A percentile compares a stretch with the other conserved stretches of the same genome.
These are phyloP conservation scores for Elsinoe ampelina DNA, from an alignment of 2,329 filamentous ascomycete species.

Conservation along the genomic window DNA sequence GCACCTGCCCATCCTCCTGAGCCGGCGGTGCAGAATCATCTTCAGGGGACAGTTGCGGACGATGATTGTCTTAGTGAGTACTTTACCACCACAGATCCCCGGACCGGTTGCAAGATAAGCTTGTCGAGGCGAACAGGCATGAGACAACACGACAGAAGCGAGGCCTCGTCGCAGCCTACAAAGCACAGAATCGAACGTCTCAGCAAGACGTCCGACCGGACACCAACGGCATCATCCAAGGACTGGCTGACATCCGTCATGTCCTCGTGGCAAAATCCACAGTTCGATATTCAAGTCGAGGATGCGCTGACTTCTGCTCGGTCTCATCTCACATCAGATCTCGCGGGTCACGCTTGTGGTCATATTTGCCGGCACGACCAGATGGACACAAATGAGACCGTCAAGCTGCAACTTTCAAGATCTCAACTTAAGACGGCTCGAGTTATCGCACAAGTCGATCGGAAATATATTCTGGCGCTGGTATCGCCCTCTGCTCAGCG, in stretches of 20 bases:
- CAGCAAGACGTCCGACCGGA: too few species aligned
- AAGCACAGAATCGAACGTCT: not conserved
- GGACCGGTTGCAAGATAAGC: not conserved
- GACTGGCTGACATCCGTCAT: conserved; percentile 55
- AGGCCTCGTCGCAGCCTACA: not conserved
- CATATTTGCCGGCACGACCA: not conserved
- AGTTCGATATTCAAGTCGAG: conserved; percentile 50
- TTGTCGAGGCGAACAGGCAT: conserved; percentile 1
- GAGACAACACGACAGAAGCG: not conserved
- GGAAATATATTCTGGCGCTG: conserved; percentile 70
- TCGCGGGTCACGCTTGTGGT: too few species aligned
- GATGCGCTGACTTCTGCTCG: not conserved
- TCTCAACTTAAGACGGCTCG: conserved; percentile 49
- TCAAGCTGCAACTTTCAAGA: conserved; percentile 47
- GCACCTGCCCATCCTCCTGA: too few species aligned
- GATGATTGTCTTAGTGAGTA: not conserved
- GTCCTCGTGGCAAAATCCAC: conserved; percentile 62
- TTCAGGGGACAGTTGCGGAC: not conserved
- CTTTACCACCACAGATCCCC: not conserved
- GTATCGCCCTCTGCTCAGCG: not conserved
- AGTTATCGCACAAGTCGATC: conserved; percentile 75
- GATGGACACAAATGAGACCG: too few species aligned
- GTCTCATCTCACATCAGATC: not conserved
- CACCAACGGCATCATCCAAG: not conserved
- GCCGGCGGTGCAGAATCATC: not conserved